These are phyloP conservation scores for Fusarium sp. DNA, from an alignment of 2,329 filamentous ascomycete genomes.

Conservation along the genomic window DNA sequence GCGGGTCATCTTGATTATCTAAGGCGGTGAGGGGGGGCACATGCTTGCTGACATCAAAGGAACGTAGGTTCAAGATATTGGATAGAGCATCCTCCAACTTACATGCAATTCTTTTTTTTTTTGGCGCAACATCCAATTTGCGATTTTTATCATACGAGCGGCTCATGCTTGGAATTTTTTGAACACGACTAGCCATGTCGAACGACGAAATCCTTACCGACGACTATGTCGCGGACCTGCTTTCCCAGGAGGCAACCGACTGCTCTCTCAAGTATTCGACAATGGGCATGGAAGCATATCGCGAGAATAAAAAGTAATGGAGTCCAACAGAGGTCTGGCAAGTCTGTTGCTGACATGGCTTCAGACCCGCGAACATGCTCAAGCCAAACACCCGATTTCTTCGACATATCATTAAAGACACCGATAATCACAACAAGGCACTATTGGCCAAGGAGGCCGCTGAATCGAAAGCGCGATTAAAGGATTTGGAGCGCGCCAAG, in stretches of 20 bases:
- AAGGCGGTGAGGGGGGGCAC: slow-evolving; percentile 38
- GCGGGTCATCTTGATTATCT: background rate
- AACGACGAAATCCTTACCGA: slow-evolving; percentile 71
- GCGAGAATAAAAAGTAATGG: slow-evolving; percentile 58
- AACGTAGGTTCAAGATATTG: background rate
- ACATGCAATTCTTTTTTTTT: slow-evolving; percentile 2
- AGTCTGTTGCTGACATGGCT: slow-evolving; percentile 32
- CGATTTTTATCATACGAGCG: background rate
- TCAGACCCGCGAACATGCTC: slow-evolving; percentile 73
- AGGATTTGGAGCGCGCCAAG: slow-evolving; percentile 64
- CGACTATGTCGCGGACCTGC: slow-evolving; percentile 82
- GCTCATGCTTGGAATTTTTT: background rate
- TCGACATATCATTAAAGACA: slow-evolving; percentile 87
- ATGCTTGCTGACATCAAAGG: slow-evolving; percentile 27
- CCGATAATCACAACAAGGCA: slow-evolving; percentile 88
- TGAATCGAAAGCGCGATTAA: slow-evolving; percentile 78
- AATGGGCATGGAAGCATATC: slow-evolving; percentile 76
- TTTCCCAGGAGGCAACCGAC: slow-evolving; percentile 82
- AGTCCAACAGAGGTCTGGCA: slow-evolving; percentile 4
- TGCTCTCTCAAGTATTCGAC: slow-evolving; percentile 79
- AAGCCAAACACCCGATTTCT: slow-evolving; percentile 95
- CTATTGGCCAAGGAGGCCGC: slow-evolving; percentile 85
- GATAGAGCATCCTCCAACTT: slow-evolving; percentile 2
- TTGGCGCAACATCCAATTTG: slow-evolving; percentile 6
- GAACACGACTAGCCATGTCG: slow-evolving; percentile 45